Evolutionary conservation across 352 stramenopile species (phyloP).

Genomic region (Pythium aquatile): DNA sequence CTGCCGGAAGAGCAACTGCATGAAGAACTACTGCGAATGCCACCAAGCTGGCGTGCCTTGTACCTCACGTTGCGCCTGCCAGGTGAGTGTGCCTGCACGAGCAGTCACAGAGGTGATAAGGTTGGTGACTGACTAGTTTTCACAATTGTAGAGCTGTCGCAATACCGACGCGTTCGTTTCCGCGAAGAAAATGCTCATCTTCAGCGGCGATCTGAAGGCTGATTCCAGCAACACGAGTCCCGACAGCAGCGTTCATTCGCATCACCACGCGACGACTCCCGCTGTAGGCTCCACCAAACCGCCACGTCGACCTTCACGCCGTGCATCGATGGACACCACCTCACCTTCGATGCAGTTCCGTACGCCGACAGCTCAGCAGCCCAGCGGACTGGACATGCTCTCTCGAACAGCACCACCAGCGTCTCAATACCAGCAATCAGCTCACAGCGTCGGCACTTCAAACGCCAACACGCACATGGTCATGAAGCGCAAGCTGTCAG

Average conservation of each 20-base stretch:
- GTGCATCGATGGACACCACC: conserved; percentile 25
- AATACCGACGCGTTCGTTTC: conserved; percentile 71
- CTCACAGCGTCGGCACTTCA: conserved; percentile 1
- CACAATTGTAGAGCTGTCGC: conserved; percentile 30
- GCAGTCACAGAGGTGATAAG: background rate
- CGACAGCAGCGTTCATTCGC: conserved; percentile 7
- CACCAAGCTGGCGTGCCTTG: conserved; percentile 89
- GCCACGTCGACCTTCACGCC: conserved; percentile 26
- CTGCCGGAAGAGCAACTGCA: conserved; percentile 94
- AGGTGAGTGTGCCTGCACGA: conserved; percentile 28
- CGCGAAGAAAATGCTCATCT: conserved; percentile 68
- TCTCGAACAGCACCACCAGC: conserved; percentile 52
- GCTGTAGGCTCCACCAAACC: conserved; percentile 16
- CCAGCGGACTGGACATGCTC: conserved; percentile 49
- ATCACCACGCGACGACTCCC: conserved; percentile 11
- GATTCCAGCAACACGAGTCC: conserved; percentile 9
- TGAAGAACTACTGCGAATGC: conserved; percentile 99
- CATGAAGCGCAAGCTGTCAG: conserved; percentile 23
- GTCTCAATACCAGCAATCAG: conserved; percentile 3
- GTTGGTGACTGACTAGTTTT: background rate
- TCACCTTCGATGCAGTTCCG: conserved; percentile 14
- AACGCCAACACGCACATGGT: conserved; percentile 3
- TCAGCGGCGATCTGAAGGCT: conserved; percentile 29
- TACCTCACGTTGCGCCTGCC: conserved; percentile 79
- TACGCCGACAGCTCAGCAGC: conserved; percentile 9